Evolutionary conservation across 2,329 filamentous ascomycete species (phyloP).

Genomic region (Ophioceras dolichostomum): DNA sequence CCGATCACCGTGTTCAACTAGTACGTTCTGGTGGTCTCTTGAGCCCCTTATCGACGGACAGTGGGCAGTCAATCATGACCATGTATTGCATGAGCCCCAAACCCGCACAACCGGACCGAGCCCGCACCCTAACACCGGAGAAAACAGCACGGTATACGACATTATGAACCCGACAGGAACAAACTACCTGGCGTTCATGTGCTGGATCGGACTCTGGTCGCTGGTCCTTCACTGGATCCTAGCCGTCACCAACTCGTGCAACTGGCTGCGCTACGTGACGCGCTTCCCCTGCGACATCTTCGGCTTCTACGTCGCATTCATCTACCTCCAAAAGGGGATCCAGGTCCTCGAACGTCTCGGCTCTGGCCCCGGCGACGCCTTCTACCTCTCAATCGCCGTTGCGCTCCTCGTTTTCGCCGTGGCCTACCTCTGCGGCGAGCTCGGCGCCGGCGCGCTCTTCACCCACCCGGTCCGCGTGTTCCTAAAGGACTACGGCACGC

Average conservation of each 20-base stretch:
- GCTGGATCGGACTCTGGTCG: constrained; percentile 84
- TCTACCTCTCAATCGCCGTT: constrained; percentile 71
- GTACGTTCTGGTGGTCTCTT: constrained; percentile 22
- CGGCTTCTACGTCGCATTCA: constrained; percentile 85
- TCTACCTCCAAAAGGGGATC: constrained; percentile 84
- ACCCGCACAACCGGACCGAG: neutral
- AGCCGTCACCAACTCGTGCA: constrained; percentile 76
- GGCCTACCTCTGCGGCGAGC: constrained; percentile 59
- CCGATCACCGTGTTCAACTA: constrained; percentile 93
- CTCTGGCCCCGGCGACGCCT: constrained; percentile 46
- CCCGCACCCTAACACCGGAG: neutral
- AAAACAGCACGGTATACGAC: constrained; percentile 64
- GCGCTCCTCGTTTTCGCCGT: constrained; percentile 66
- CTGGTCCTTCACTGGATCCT: constrained; percentile 75
- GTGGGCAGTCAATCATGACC: neutral
- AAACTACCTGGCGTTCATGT: constrained; percentile 83
- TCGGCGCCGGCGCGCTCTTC: constrained; percentile 63
- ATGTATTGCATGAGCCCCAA: neutral
- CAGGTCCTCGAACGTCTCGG: constrained; percentile 74
- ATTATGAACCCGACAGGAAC: constrained; percentile 69
- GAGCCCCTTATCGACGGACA: neutral
- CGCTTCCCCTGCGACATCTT: constrained; percentile 90
- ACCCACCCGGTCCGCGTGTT: constrained; percentile 66
- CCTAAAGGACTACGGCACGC: constrained; percentile 81
- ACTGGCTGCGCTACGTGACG: constrained; percentile 79